Percentiles rank a stretch among this genome's conserved stretches.
These are phyloP conservation scores for Fusarium keratoplasticum DNA, from an alignment of 2,329 filamentous ascomycete species.

Conservation along the genomic window DNA sequence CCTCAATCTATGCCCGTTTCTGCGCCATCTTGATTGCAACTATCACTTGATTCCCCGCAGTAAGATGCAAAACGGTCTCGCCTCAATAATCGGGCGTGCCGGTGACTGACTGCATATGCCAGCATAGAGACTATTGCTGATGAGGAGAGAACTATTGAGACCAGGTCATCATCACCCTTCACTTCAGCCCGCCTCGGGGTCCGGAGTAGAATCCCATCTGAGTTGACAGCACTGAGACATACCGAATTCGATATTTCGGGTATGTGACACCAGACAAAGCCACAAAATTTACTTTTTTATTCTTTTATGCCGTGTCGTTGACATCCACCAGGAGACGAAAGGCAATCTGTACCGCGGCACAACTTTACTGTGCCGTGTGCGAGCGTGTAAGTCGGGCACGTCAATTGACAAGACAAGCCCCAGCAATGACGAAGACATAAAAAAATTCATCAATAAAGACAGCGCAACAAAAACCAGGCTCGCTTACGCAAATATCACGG, in stretches of 20 bases:
- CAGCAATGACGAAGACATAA: background rate
- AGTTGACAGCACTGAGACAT: conserved; percentile 19
- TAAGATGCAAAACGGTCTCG: background rate
- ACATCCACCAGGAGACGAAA: background rate
- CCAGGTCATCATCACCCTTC: background rate
- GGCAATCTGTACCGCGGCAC: background rate
- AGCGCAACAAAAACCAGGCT: background rate
- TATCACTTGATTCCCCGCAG: background rate
- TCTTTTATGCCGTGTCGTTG: background rate
- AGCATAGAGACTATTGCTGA: background rate
- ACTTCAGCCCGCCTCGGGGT: conserved; percentile 25
- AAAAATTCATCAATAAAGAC: background rate
- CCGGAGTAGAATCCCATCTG: conserved; percentile 24
- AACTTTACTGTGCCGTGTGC: background rate
- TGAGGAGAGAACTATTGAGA: background rate
- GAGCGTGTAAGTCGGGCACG: background rate
- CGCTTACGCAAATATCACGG: conserved; percentile 28
- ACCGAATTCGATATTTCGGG: conserved; percentile 13
- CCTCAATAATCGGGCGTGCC: background rate
- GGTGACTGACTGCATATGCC: background rate
- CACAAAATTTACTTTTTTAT: conserved; percentile 3
- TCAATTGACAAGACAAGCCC: background rate
- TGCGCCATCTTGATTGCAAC: background rate
- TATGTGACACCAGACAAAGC: conserved; percentile 6
- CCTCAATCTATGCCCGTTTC: conserved; percentile 1